Conservation (phyloP, 108 stramenopile genomes). For the Thalassiosira profunda region DNA sequence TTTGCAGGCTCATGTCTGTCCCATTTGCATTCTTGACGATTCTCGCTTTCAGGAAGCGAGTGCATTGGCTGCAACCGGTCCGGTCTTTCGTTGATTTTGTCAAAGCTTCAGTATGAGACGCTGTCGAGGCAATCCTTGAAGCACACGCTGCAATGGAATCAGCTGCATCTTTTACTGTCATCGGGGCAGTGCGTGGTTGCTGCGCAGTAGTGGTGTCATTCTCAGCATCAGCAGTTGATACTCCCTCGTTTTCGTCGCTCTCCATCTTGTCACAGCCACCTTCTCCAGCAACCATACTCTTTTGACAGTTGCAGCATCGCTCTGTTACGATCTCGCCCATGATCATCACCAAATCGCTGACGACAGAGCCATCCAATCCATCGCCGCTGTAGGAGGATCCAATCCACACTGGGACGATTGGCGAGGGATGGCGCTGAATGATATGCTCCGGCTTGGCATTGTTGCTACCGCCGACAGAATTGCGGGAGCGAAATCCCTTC, state of each 20-base stretch:
- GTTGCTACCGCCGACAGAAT: background rate
- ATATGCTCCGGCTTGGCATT: conserved; percentile 21
- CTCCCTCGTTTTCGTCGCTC: background rate
- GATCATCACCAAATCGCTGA: conserved; percentile 52
- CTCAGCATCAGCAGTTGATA: background rate
- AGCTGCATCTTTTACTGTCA: conserved; percentile 17
- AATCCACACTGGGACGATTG: conserved; percentile 49
- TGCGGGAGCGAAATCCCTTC: background rate
- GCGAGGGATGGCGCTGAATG: conserved; percentile 38
- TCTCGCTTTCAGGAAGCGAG: conserved; percentile 31
- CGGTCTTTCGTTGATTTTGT: background rate
- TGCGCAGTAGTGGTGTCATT: background rate
- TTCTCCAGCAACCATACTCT: background rate
- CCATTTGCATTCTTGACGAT: conserved; percentile 53
- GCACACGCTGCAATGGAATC: conserved; percentile 11
- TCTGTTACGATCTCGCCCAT: conserved; percentile 52
- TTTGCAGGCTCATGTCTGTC: conserved; percentile 47
- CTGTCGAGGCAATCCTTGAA: background rate
- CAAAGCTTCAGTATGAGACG: background rate
- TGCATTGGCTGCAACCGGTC: conserved; percentile 19
- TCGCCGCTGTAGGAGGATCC: conserved; percentile 30
- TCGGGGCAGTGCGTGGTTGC: background rate
- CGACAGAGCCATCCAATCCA: conserved; percentile 41
- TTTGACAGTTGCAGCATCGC: conserved; percentile 14
- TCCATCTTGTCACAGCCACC: background rate